Percentiles rank a stretch among this genome's conserved stretches.
Evolutionary conservation across 768 basidiomycete species (phyloP).

Genomic region (Sistotremastrum niveocremeum): DNA sequence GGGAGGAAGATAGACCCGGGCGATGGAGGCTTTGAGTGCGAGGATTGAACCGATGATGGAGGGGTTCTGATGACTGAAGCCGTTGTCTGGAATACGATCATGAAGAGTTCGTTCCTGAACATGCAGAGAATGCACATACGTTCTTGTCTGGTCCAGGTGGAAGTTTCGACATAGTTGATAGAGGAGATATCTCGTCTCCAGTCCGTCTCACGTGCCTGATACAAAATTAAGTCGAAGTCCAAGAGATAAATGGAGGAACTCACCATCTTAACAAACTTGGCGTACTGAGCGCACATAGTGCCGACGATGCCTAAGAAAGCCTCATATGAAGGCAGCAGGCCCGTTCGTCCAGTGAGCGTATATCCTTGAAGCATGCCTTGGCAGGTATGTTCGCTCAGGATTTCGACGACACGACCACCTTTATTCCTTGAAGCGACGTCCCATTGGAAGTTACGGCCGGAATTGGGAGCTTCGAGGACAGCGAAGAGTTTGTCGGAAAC

Average conservation of each 20-base stretch:
- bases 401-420: conserved; percentile 79
- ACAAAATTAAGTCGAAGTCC: no score
- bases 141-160: conserved; percentile 74
- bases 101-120: no score
- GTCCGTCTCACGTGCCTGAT: conserved; percentile 38
- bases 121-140: no score
- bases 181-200: conserved; percentile 65
- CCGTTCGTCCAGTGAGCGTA: conserved; percentile 76
- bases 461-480: conserved; percentile 53
- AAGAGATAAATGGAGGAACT: no score
- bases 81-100: no score
- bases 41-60: conserved; percentile 81
- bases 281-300: conserved; percentile 84
- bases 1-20: conserved; percentile 77
- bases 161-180: conserved; percentile 80
- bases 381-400: conserved; percentile 79
- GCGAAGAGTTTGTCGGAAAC: conserved; percentile 82
- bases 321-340: conserved; percentile 82
- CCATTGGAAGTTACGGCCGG: conserved; percentile 75
- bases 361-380: conserved; percentile 90
- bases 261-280: conserved; percentile 80
- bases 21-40: conserved; percentile 54
- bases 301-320: conserved; percentile 83
- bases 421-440: conserved; percentile 50
- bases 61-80: conserved; percentile 82